These are phyloP conservation scores for Cyclotella choctawhatcheeana DNA, from an alignment of 108 stramenopile species.

Conservation along the genomic window DNA sequence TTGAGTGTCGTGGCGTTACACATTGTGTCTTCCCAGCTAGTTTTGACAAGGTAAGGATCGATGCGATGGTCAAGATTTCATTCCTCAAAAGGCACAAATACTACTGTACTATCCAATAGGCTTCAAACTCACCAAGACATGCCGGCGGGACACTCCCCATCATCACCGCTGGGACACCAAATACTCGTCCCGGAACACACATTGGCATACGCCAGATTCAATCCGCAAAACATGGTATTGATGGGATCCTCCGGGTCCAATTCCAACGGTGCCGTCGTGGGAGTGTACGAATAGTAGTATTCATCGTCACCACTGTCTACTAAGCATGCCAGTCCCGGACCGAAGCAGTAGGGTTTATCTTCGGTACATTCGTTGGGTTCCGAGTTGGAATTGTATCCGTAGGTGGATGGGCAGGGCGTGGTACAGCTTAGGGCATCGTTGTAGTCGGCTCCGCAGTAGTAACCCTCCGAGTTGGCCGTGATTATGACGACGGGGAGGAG, in stretches of 20 bases:
- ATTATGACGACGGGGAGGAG: background rate
- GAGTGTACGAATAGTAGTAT: constrained; percentile 13
- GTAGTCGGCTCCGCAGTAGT: constrained; percentile 35
- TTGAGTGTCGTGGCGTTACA: too few relatives aligned
- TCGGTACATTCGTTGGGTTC: constrained; percentile 24
- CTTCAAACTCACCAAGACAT: constrained; percentile 15
- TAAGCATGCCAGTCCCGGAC: constrained; percentile 6
- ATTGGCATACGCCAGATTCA: constrained; percentile 14
- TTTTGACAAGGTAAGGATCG: too few relatives aligned
- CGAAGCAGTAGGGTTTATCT: constrained; percentile 32
- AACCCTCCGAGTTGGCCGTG: background rate
- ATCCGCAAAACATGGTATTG: constrained; percentile 35
- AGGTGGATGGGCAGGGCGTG: constrained; percentile 22
- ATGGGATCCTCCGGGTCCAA: constrained; percentile 5
- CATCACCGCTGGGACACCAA: constrained; percentile 31
- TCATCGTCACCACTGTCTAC: background rate
- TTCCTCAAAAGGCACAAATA: constrained; percentile 3
- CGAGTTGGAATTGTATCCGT: constrained; percentile 11
- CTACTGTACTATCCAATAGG: background rate
- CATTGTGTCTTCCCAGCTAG: too few relatives aligned
- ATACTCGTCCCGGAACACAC: background rate
- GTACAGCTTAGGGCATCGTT: constrained; percentile 21
- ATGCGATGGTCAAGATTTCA: background rate
- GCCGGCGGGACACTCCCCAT: constrained; percentile 26
- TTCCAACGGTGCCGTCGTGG: constrained; percentile 12